phyloP scores from a whole-genome alignment of 208 protist species.

The Zelonia costaricensis region DNA sequence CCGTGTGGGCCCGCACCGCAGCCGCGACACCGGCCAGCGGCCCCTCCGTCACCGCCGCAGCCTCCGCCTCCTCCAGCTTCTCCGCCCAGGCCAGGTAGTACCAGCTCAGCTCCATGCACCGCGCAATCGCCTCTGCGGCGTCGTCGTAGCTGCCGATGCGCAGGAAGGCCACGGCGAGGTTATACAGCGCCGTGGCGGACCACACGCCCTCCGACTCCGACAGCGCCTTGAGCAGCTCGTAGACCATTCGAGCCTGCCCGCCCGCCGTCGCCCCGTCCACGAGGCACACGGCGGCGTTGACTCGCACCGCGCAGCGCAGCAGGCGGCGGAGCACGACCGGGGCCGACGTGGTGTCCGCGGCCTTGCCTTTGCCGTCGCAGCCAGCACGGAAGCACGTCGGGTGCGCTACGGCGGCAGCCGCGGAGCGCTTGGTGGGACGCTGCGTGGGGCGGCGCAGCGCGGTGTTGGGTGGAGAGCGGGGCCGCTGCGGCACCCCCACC shows the following conservation, averaged over 20 bases:
- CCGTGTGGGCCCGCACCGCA: slow-evolving; percentile 18
- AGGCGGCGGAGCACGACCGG: slow-evolving; percentile 4
- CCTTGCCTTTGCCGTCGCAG: background rate
- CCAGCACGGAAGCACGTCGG: background rate
- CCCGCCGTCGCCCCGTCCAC: slow-evolving; percentile 13
- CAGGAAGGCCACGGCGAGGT: slow-evolving; percentile 65
- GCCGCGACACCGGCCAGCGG: background rate
- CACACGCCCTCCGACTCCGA: slow-evolving; percentile 40
- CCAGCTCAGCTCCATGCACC: slow-evolving; percentile 68
- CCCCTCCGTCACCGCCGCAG: no score
- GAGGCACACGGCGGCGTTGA: slow-evolving; percentile 24
- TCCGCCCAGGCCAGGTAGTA: slow-evolving; percentile 34
- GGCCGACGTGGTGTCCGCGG: background rate
- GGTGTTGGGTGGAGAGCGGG: background rate
- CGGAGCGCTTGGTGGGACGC: no score
- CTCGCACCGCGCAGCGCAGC: slow-evolving; percentile 24
- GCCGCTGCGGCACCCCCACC: no score
- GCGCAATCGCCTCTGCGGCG: slow-evolving; percentile 69
- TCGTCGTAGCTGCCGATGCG: slow-evolving; percentile 59
- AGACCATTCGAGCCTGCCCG: slow-evolving; percentile 16
- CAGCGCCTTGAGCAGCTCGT: slow-evolving; percentile 54
- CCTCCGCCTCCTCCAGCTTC: background rate
- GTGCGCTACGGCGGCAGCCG: no score
- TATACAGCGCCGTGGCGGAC: slow-evolving; percentile 70
- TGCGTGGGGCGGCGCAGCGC: background rate